These are phyloP conservation scores for Mimosa pudica DNA, from an alignment of 306 rosid species.

Conservation along the genomic window DNA sequence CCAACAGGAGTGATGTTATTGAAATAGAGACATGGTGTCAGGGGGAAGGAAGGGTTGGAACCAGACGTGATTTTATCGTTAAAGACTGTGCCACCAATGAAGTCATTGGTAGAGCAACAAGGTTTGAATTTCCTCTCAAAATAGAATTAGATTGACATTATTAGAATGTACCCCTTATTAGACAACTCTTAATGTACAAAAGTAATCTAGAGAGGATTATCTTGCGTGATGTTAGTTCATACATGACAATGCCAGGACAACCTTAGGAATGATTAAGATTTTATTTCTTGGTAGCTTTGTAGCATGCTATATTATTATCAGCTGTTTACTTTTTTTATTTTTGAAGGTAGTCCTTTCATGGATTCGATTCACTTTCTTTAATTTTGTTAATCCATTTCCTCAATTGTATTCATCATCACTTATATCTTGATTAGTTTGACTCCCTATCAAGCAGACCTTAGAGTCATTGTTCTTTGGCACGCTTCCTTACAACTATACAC, in stretches of 20 bases:
- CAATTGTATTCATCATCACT: background rate
- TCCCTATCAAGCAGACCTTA: background rate
- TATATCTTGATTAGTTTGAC: background rate
- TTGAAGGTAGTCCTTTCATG: background rate
- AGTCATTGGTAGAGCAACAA: slow-evolving; percentile 96
- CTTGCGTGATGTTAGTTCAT: slow-evolving; percentile 6
- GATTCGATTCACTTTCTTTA: background rate
- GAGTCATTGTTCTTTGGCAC: background rate
- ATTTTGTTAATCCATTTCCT: slow-evolving; percentile 15
- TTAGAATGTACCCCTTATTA: background rate
- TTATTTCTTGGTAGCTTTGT: slow-evolving; percentile 1
- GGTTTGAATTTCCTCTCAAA: slow-evolving; percentile 40
- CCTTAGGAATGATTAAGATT: slow-evolving; percentile 8
- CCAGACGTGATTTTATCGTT: slow-evolving; percentile 91
- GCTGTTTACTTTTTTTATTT: background rate
- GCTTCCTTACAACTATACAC: background rate
- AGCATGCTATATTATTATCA: background rate
- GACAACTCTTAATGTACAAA: slow-evolving; percentile 8
- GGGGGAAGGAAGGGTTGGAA: slow-evolving; percentile 90
- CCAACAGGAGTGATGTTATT: slow-evolving; percentile 90
- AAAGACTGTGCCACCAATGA: slow-evolving; percentile 69
- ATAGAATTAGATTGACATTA: slow-evolving; percentile 12
- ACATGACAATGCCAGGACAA: background rate
- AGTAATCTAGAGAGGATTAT: slow-evolving; percentile 15
- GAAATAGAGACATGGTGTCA: slow-evolving; percentile 98